These are phyloP conservation scores for Meredithiella fracta DNA, from an alignment of 2,329 filamentous ascomycete species.

Conservation along the genomic window DNA sequence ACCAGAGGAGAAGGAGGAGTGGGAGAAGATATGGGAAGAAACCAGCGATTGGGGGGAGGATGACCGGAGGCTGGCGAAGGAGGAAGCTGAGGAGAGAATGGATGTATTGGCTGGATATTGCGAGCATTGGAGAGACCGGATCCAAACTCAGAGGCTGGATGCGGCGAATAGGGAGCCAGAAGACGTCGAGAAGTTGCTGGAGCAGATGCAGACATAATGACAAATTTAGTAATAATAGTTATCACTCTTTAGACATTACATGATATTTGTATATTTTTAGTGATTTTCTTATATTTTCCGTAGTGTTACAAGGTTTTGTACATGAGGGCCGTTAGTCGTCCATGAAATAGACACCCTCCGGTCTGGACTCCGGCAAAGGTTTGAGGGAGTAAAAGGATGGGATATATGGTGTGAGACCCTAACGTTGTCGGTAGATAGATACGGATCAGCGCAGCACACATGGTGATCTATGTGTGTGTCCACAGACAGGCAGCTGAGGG, in stretches of 20 bases:
- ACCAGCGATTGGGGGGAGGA: constrained; percentile 76
- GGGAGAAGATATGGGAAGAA: constrained; percentile 72
- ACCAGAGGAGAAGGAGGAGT: constrained; percentile 45
- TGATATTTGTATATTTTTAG: background rate
- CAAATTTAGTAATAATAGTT: background rate
- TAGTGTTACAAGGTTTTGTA: constrained; percentile 21
- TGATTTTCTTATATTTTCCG: constrained; percentile 15
- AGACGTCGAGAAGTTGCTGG: constrained; percentile 2
- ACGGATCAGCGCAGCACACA: constrained; percentile 1
- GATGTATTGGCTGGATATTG: constrained; percentile 17
- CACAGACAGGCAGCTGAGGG: background rate
- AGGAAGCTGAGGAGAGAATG: constrained; percentile 45
- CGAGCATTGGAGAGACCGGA: constrained; percentile 12
- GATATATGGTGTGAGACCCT: background rate
- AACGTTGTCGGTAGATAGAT: background rate
- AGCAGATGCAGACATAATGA: background rate
- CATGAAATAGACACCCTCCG: background rate
- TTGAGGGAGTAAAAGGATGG: background rate
- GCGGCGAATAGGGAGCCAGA: background rate
- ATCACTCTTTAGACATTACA: background rate
- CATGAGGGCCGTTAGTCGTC: constrained; percentile 19
- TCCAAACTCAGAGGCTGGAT: background rate
- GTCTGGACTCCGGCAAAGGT: background rate
- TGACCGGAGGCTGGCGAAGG: constrained; percentile 58
- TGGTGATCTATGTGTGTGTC: background rate